Evolutionary conservation across 23 red algal species (phyloP).

Genomic region (Cyanidioschyzon merolae): DNA sequence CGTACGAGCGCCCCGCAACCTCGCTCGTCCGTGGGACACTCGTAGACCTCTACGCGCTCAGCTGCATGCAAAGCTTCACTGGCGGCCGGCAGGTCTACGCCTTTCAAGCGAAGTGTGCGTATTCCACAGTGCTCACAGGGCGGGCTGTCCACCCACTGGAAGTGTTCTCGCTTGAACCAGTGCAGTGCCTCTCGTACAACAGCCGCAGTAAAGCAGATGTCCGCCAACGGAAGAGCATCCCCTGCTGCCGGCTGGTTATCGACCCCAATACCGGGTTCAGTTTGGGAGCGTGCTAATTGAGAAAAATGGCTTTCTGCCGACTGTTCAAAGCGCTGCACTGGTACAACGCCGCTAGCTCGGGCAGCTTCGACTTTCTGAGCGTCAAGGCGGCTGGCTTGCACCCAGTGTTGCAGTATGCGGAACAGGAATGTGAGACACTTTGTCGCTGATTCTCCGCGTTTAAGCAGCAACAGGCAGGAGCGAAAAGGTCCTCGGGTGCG

Average conservation of each 20-base stretch:
- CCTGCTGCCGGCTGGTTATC: background rate
- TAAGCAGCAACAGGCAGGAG: background rate
- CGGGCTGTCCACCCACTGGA: slow-evolving; percentile 48
- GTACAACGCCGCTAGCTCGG: background rate
- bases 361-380: background rate
- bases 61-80: slow-evolving; percentile 22
- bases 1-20: slow-evolving; percentile 38
- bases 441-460: background rate
- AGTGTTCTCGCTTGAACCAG: slow-evolving; percentile 65
- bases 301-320: background rate
- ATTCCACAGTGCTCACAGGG: slow-evolving; percentile 45
- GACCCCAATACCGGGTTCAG: no score
- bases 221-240: background rate
- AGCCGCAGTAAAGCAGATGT: background rate
- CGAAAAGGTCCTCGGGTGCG: background rate
- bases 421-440: background rate
- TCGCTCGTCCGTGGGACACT: slow-evolving; percentile 18
- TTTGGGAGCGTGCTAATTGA: background rate
- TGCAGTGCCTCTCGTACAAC: slow-evolving; percentile 12
- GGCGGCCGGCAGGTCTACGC: slow-evolving; percentile 13
- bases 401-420: background rate
- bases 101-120: slow-evolving; percentile 18
- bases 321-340: background rate
- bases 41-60: slow-evolving; percentile 36
- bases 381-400: background rate